phyloP scores from a whole-genome alignment of 108 stramenopile genomes.

The Seminavis robusta region DNA sequence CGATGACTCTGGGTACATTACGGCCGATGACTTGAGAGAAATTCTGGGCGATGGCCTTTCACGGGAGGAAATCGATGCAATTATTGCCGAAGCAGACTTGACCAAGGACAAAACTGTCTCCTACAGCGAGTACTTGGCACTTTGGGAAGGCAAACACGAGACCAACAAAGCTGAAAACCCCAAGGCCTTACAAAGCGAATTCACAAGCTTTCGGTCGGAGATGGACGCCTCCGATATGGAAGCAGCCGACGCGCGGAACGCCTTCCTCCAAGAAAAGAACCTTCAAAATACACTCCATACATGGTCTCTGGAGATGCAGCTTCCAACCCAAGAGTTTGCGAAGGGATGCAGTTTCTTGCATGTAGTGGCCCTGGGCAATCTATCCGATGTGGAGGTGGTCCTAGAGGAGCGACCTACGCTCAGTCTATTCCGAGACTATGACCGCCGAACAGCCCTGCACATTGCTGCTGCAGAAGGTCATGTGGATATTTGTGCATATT shows the following conservation, averaged over 20 bases:
- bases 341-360: slow-evolving; percentile 73
- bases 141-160: too few species aligned
- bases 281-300: slow-evolving; percentile 37
- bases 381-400: slow-evolving; percentile 25
- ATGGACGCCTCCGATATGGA: too few species aligned
- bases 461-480: slow-evolving; percentile 78
- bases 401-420: slow-evolving; percentile 28
- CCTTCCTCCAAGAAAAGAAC: too few species aligned
- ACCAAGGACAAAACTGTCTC: slow-evolving; percentile 80
- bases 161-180: too few species aligned
- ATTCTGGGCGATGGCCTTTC: slow-evolving; percentile 44
- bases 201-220: too few species aligned
- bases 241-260: too few species aligned
- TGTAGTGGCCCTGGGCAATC: slow-evolving; percentile 55
- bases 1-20: slow-evolving; percentile 76
- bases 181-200: too few species aligned
- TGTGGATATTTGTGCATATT: slow-evolving; percentile 41
- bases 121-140: slow-evolving; percentile 45
- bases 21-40: slow-evolving; percentile 36
- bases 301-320: slow-evolving; percentile 54
- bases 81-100: slow-evolving; percentile 89
- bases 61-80: slow-evolving; percentile 57
- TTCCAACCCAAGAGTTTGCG: slow-evolving; percentile 63
- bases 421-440: slow-evolving; percentile 78
- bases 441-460: slow-evolving; percentile 76